These are phyloP conservation scores for Coemansia sp. DNA, from an alignment of 192 early-diverging fungal species.

Conservation along the genomic window DNA sequence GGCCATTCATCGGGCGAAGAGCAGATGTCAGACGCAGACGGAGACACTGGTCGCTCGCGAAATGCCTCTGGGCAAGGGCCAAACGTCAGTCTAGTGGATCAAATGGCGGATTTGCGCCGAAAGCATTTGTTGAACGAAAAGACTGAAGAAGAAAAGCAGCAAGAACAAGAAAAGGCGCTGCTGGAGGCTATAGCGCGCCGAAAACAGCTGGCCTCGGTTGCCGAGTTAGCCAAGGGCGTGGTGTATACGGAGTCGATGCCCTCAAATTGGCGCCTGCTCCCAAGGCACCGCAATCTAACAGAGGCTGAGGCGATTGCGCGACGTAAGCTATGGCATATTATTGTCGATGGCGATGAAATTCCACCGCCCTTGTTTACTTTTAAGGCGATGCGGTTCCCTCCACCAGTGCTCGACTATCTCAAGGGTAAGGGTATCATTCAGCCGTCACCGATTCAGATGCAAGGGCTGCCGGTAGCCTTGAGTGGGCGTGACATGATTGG, in stretches of 20 bases:
- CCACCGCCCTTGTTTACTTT: slow-evolving; percentile 87
- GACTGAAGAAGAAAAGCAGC: slow-evolving; percentile 76
- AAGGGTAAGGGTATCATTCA: slow-evolving; percentile 78
- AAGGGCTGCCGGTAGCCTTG: slow-evolving; percentile 91
- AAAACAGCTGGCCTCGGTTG: slow-evolving; percentile 81
- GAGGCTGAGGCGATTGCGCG: slow-evolving; percentile 58
- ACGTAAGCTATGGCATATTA: slow-evolving; percentile 86
- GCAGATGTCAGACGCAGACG: neutral
- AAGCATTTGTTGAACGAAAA: slow-evolving; percentile 65
- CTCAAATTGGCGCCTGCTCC: slow-evolving; percentile 83
- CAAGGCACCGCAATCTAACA: slow-evolving; percentile 65
- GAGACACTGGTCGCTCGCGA: neutral
- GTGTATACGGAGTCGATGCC: slow-evolving; percentile 85
- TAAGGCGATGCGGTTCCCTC: slow-evolving; percentile 84
- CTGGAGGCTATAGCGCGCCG: slow-evolving; percentile 77
- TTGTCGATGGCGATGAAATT: slow-evolving; percentile 83
- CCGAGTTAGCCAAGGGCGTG: slow-evolving; percentile 85
- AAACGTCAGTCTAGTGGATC: slow-evolving; percentile 79
- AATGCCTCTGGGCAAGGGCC: slow-evolving; percentile 51
- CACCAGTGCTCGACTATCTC: slow-evolving; percentile 76
- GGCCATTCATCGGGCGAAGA: slow-evolving; percentile 12
- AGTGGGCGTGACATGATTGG: slow-evolving; percentile 97
- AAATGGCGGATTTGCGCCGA: slow-evolving; percentile 75
- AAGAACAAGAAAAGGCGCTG: slow-evolving; percentile 77
- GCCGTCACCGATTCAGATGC: slow-evolving; percentile 97